Conservation (phyloP, 1,284 basidiomycete species). For the Fomes fomentarius region DNA sequence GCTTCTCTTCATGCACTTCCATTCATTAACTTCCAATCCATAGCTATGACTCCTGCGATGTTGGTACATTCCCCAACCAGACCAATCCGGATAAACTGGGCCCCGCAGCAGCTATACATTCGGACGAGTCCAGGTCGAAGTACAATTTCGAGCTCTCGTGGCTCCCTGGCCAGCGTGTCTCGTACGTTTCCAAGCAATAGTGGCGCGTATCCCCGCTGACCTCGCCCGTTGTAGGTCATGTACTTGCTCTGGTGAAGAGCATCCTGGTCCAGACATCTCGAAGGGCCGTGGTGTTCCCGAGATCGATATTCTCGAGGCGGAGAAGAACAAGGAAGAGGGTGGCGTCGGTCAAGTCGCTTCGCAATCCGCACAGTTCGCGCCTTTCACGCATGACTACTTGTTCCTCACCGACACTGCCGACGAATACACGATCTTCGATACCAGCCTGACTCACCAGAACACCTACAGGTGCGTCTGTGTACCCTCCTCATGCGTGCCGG, state of each 20-base stretch:
- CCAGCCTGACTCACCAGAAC: slow-evolving; percentile 36
- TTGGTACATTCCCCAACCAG: slow-evolving; percentile 84
- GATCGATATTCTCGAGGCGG: slow-evolving; percentile 83
- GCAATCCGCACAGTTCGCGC: slow-evolving; percentile 67
- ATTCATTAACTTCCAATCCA: slow-evolving; percentile 23
- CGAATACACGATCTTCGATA: slow-evolving; percentile 49
- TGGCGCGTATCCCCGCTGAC: background rate
- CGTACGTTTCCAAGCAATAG: slow-evolving; percentile 35
- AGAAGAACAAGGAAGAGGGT: slow-evolving; percentile 51
- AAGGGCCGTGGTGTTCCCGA: slow-evolving; percentile 84
- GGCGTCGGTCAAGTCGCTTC: slow-evolving; percentile 57
- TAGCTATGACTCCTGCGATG: slow-evolving; percentile 79
- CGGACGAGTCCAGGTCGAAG: slow-evolving; percentile 45
- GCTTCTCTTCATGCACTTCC: slow-evolving; percentile 40
- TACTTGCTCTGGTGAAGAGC: slow-evolving; percentile 80
- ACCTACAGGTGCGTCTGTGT: slow-evolving; percentile 30
- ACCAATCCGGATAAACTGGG: slow-evolving; percentile 56
- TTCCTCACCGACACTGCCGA: slow-evolving; percentile 47
- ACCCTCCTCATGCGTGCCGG: background rate
- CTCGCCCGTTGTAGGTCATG: slow-evolving; percentile 48
- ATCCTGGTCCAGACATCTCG: slow-evolving; percentile 73
- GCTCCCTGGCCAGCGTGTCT: slow-evolving; percentile 51
- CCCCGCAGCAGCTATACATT: slow-evolving; percentile 48
- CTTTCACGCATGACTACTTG: slow-evolving; percentile 60
- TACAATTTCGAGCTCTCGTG: slow-evolving; percentile 51